Percentiles rank a stretch among this genome's conserved stretches.
phyloP scores from a whole-genome alignment of 2,329 filamentous ascomycete genomes.

The Aspergillus sp. region DNA sequence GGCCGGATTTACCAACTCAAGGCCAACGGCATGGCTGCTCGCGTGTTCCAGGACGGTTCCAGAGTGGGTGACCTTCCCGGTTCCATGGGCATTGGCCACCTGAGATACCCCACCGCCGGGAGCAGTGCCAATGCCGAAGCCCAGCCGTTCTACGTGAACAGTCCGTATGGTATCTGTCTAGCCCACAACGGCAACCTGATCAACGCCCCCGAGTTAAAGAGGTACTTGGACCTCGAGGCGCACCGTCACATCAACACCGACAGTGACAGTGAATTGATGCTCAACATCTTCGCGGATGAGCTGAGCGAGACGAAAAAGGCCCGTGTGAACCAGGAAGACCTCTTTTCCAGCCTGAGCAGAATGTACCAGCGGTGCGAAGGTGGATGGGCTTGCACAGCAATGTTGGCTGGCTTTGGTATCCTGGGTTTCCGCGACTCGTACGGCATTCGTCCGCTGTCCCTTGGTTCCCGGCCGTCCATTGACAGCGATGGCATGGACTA shows the following conservation, averaged over 20 bases:
- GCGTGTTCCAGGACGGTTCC: slow-evolving; percentile 74
- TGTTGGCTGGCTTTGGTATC: slow-evolving; percentile 74
- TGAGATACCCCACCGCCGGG: slow-evolving; percentile 84
- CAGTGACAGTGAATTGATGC: slow-evolving; percentile 76
- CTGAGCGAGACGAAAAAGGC: slow-evolving; percentile 73
- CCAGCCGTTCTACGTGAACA: slow-evolving; percentile 89
- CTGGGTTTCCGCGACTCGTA: slow-evolving; percentile 72
- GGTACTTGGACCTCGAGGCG: slow-evolving; percentile 66
- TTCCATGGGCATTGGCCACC: slow-evolving; percentile 76
- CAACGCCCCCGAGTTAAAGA: slow-evolving; percentile 62
- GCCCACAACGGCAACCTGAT: slow-evolving; percentile 85
- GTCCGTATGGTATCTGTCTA: slow-evolving; percentile 72
- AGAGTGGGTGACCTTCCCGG: slow-evolving; percentile 68
- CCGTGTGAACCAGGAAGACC: slow-evolving; percentile 68
- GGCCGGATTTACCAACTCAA: slow-evolving; percentile 85
- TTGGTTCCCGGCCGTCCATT: slow-evolving; percentile 64
- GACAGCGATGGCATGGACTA: slow-evolving; percentile 66
- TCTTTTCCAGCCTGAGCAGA: slow-evolving; percentile 61
- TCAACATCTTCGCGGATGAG: slow-evolving; percentile 81
- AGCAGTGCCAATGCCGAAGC: slow-evolving; percentile 77
- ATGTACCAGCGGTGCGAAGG: slow-evolving; percentile 68
- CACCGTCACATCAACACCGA: slow-evolving; percentile 86
- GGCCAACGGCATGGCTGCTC: slow-evolving; percentile 77
- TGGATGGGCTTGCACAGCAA: slow-evolving; percentile 70
- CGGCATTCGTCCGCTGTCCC: slow-evolving; percentile 72